Conservation (phyloP, 305 asterid genomes). For the Fraxinus angustifolia region DNA sequence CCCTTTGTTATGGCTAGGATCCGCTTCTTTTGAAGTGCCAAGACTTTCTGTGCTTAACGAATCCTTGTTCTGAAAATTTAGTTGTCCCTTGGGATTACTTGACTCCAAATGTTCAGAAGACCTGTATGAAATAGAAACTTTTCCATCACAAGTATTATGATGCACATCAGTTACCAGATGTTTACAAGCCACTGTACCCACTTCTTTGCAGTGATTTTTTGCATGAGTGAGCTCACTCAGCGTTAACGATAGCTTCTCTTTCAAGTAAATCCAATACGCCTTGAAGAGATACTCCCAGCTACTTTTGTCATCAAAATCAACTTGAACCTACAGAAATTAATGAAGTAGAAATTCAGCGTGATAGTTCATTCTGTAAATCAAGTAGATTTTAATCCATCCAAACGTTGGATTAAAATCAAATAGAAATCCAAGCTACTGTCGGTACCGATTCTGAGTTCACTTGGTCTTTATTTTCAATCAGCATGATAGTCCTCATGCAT, state of each 20-base stretch:
- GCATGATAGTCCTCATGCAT: slow-evolving; percentile 82
- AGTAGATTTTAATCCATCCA: background rate
- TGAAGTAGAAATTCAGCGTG: slow-evolving; percentile 17
- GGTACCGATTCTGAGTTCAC: slow-evolving; percentile 62
- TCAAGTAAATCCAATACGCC: slow-evolving; percentile 72
- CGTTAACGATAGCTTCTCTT: slow-evolving; percentile 57
- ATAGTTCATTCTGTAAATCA: background rate
- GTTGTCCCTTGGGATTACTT: slow-evolving; percentile 35
- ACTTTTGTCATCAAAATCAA: slow-evolving; percentile 77
- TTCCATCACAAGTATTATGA: slow-evolving; percentile 30
- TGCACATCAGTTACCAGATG: slow-evolving; percentile 26
- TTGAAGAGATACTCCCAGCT: slow-evolving; percentile 98
- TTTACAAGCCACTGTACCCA: slow-evolving; percentile 32
- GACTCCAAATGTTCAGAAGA: slow-evolving; percentile 40
- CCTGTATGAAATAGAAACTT: slow-evolving; percentile 27
- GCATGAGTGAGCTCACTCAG: slow-evolving; percentile 65
- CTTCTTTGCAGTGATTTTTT: slow-evolving; percentile 49
- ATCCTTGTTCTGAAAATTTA: slow-evolving; percentile 29
- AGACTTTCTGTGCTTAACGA: slow-evolving; percentile 26
- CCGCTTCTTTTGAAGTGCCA: slow-evolving; percentile 22
- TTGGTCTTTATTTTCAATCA: slow-evolving; percentile 72
- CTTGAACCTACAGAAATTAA: slow-evolving; percentile 51
- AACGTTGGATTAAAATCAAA: background rate
- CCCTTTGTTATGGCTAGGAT: slow-evolving; percentile 12
- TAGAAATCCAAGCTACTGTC: background rate